Percentiles rank a stretch among this genome's conserved stretches.
These are phyloP conservation scores for Arachnomyces sp. DNA, from an alignment of 2,329 filamentous ascomycete species.

Conservation along the genomic window DNA sequence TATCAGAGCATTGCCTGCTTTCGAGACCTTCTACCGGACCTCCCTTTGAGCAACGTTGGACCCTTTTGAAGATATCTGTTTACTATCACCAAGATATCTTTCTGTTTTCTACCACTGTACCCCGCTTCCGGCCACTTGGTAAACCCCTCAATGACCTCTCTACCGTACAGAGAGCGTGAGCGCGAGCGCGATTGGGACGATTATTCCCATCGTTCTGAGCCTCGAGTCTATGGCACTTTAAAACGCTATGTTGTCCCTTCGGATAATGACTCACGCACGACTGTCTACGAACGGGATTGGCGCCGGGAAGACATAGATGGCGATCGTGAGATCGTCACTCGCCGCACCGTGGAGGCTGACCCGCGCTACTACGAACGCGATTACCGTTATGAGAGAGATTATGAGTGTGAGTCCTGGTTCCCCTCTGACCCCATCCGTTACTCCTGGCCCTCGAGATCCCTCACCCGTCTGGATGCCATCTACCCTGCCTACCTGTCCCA, in stretches of 20 bases:
- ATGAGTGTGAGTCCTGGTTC: conserved; percentile 33
- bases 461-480: conserved; percentile 37
- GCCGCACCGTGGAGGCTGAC: conserved; percentile 39
- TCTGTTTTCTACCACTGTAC: background rate
- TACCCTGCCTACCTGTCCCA: conserved; percentile 30
- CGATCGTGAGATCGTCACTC: conserved; percentile 38
- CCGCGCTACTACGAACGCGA: conserved; percentile 37
- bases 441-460: conserved; percentile 46
- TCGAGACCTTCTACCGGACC: background rate
- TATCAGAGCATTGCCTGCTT: no score
- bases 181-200: conserved; percentile 36
- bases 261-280: conserved; percentile 32
- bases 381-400: conserved; percentile 36
- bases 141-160: conserved; percentile 21
- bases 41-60: background rate
- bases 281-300: conserved; percentile 24
- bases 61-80: no score
- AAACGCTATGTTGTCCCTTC: conserved; percentile 48
- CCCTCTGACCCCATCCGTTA: conserved; percentile 43
- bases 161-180: conserved; percentile 32
- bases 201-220: conserved; percentile 30
- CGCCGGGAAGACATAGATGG: conserved; percentile 17
- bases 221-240: conserved; percentile 45
- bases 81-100: background rate
- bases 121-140: conserved; percentile 3